Conservation (phyloP, 2,329 filamentous ascomycete genomes). For the Aspergillus jensenii region DNA sequence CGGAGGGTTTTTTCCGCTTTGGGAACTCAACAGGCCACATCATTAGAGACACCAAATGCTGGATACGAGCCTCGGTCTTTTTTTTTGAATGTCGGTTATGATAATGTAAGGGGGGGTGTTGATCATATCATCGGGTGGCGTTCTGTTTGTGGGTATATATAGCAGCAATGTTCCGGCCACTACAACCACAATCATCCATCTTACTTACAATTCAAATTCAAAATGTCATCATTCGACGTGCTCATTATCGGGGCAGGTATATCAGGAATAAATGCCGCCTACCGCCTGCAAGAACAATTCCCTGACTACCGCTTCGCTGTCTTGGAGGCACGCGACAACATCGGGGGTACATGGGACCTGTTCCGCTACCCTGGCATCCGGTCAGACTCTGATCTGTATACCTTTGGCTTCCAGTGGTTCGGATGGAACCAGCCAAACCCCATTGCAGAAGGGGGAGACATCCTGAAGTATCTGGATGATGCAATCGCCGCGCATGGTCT, state of each 20-base stretch:
- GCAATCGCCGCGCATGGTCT: constrained; percentile 38
- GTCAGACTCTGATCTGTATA: constrained; percentile 61
- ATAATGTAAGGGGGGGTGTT: too few relatives aligned
- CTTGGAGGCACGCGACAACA: constrained; percentile 62
- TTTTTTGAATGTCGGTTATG: too few relatives aligned
- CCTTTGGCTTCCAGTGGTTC: constrained; percentile 66
- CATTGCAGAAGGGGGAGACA: constrained; percentile 52
- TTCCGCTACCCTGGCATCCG: constrained; percentile 73
- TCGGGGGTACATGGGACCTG: constrained; percentile 76
- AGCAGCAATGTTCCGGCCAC: too few relatives aligned
- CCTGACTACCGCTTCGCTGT: constrained; percentile 61
- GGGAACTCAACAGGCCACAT: too few relatives aligned
- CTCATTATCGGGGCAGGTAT: constrained; percentile 69
- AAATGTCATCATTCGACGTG: too few relatives aligned
- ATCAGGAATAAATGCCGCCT: constrained; percentile 71
- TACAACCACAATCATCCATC: too few relatives aligned
- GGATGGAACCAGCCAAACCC: constrained; percentile 59
- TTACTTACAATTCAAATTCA: too few relatives aligned
- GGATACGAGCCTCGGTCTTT: too few relatives aligned
- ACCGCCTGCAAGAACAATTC: constrained; percentile 61
- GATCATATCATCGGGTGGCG: too few relatives aligned
- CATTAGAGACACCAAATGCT: too few relatives aligned
- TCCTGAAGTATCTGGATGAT: constrained; percentile 52
- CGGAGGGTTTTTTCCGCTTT: too few relatives aligned
- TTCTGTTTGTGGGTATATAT: too few relatives aligned